Evolutionary conservation across 2,329 filamentous ascomycete genomes (phyloP), one percentile per base, ranked within the genome.

Genomic region (Apiospora kogelbergensis): DNA sequence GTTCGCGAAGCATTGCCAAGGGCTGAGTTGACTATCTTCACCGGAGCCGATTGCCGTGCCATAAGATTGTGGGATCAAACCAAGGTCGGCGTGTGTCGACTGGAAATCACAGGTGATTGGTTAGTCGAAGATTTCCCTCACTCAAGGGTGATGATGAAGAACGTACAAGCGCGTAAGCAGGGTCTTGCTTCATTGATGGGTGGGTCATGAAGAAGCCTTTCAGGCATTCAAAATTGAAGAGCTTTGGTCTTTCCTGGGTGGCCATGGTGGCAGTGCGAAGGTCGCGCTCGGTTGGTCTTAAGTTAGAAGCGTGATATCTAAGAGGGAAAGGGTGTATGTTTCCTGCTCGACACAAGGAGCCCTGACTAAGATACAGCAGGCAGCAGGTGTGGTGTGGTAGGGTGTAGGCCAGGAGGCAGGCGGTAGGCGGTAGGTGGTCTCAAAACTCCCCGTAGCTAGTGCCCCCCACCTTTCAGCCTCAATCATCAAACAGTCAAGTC

Each of bases 1-100:
- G 2, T 57, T 45, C 6, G 66, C 69, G 48, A 70, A 68, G 7
- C 40, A 37, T n/a, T 53, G 63, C 69, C 69, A 70, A 33, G 42
- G 17, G 24, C 20, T 46, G 9, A 66, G 30, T 24, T 48, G 24
- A 11, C 15, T 24, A n/a, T 40, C 65, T 46, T 66, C 65, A 10
- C 11, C 30, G 7, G 65, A n/a, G 17, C 26, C 20, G 10, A 4
- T 44, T 17, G 40, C 10, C 11, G n/a, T 46, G 30, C 17, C 65
- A 40, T 66, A 66, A 22, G 65, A 22, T 20, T 17, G 44, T 20
- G 65, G 30, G 6, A 66, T 46, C 20, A 66, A 17, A 4, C 44
- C 65, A 6, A 66, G n/a, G n/a, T 66, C 65, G 10, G 7, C 44
- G 17, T 66, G 44, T 13, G 65, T 66, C n/a, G 30, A 22, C 65